Evolutionary conservation across 805 yeast genomes (phyloP).

Genomic region (Metschnikowia amazonensis): DNA sequence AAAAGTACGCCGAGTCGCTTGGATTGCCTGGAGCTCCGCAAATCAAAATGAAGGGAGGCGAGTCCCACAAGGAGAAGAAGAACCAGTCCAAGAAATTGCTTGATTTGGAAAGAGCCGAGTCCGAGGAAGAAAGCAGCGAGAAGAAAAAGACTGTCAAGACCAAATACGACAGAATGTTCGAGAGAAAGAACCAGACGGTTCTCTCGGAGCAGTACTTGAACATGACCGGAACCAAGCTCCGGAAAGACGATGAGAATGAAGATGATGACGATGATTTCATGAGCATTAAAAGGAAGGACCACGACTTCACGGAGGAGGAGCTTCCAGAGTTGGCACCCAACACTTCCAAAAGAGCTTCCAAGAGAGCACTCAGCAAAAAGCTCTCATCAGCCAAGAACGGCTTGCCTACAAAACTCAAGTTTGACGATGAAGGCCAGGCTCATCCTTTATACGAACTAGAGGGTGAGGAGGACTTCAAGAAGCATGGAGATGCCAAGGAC

Average conservation of each 20-base stretch:
- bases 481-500: conserved; percentile 61
- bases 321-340: conserved; percentile 59
- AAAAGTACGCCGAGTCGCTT: conserved; percentile 77
- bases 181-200: conserved; percentile 88
- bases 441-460: conserved; percentile 90
- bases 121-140: conserved; percentile 54
- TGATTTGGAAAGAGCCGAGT: conserved; percentile 47
- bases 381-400: conserved; percentile 58
- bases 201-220: conserved; percentile 83
- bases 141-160: conserved; percentile 55
- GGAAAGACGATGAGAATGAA: conserved; percentile 26
- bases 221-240: conserved; percentile 48
- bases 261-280: conserved; percentile 68
- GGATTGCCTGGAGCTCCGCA: conserved; percentile 97
- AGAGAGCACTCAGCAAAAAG: conserved; percentile 85
- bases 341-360: conserved; percentile 78
- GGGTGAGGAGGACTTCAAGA: conserved; percentile 80
- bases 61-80: conserved; percentile 67
- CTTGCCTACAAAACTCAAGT: conserved; percentile 71
- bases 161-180: conserved; percentile 93
- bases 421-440: conserved; percentile 92
- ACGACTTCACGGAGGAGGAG: conserved; percentile 60
- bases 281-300: conserved; percentile 74
- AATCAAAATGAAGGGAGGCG: conserved; percentile 62
- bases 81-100: conserved; percentile 73